Evolutionary conservation across 208 protist species (phyloP).

Genomic region (Trypanosoma melophagium): DNA sequence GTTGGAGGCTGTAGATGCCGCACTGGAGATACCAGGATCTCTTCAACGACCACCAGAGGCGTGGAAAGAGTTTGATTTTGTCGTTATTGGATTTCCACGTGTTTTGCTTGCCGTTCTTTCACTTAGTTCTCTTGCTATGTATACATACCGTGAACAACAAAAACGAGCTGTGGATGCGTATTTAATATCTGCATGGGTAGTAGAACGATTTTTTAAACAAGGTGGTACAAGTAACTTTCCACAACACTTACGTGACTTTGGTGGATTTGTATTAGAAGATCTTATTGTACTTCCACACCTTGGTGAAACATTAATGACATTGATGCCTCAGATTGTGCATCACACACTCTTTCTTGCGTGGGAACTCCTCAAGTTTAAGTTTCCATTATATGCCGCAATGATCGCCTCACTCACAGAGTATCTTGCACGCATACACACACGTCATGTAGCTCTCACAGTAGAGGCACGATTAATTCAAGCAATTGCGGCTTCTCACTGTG

Average conservation of each 20-base stretch:
- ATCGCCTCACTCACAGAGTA: constrained; percentile 67
- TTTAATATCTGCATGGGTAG: constrained; percentile 46
- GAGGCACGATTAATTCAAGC: constrained; percentile 67
- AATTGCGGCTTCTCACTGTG: constrained; percentile 49
- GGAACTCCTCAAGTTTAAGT: constrained; percentile 44
- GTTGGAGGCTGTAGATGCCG: constrained; percentile 68
- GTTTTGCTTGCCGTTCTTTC: constrained; percentile 41
- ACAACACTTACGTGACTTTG: constrained; percentile 39
- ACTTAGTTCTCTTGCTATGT: constrained; percentile 67
- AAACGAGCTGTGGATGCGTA: constrained; percentile 47
- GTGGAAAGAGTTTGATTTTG: constrained; percentile 14
- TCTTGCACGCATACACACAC: constrained; percentile 48
- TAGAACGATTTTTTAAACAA: constrained; percentile 43
- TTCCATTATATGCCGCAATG: constrained; percentile 51
- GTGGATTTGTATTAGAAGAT: constrained; percentile 33
- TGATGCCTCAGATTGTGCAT: constrained; percentile 44
- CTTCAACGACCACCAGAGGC: constrained; percentile 29
- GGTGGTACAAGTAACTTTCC: constrained; percentile 33
- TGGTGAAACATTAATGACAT: constrained; percentile 26
- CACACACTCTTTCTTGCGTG: constrained; percentile 54
- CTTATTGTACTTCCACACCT: constrained; percentile 34
- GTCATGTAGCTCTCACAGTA: constrained; percentile 43
- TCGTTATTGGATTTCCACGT: constrained; percentile 34
- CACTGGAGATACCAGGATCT: constrained; percentile 54
- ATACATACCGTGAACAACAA: constrained; percentile 54